Conservation (phyloP, 306 rosid species). For the Crataegus laevigata region DNA sequence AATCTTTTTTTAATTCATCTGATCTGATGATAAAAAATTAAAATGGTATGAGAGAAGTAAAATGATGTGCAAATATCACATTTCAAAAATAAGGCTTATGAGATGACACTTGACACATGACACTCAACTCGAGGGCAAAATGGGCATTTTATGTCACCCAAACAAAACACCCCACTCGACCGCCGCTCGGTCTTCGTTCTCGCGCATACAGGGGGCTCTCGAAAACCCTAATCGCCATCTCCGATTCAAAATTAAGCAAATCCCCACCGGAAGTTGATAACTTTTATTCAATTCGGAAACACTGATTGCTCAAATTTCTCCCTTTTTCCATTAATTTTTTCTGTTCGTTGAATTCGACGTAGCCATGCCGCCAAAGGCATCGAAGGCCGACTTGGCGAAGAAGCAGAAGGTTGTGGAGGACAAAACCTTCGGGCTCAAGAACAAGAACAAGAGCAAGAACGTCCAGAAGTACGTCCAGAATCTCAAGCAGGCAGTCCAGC, state of each 20-base stretch:
- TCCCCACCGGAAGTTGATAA: neutral
- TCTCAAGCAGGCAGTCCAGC: slow-evolving; percentile 65
- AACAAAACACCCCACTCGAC: neutral
- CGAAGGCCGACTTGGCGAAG: slow-evolving; percentile 79
- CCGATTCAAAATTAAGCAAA: neutral
- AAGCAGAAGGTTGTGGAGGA: slow-evolving; percentile 95
- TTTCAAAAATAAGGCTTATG: too few species aligned
- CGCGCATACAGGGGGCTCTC: neutral
- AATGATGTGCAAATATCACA: too few species aligned
- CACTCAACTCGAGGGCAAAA: neutral
- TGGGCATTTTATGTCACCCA: neutral
- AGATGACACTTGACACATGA: too few species aligned
- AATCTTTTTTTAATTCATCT: too few species aligned
- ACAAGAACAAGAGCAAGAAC: slow-evolving; percentile 85
- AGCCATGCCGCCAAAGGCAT: slow-evolving; percentile 84
- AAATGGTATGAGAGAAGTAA: too few species aligned
- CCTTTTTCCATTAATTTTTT: neutral
- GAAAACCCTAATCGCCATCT: slow-evolving; percentile 10
- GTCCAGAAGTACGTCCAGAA: slow-evolving; percentile 87
- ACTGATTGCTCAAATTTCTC: neutral
- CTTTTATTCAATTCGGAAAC: neutral
- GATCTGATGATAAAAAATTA: too few species aligned
- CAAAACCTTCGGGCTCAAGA: slow-evolving; percentile 92
- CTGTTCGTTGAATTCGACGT: slow-evolving; percentile 25
- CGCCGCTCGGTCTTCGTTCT: neutral